phyloP scores from a whole-genome alignment of 2,329 filamentous ascomycete genomes.

The Neonectria punicea region DNA sequence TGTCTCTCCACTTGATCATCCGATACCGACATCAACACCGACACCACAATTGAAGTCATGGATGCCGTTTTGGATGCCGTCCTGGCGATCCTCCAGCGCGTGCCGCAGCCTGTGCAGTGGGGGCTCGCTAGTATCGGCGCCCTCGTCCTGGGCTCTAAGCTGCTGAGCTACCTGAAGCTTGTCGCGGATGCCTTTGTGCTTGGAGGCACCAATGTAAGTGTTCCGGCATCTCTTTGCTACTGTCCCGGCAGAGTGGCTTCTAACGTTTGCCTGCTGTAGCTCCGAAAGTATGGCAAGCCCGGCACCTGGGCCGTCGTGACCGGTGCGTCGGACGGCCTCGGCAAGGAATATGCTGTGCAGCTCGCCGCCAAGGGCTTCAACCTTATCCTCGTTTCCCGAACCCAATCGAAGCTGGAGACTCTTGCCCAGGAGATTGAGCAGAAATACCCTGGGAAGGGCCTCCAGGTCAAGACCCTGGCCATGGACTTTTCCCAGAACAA shows the following conservation, averaged over 20 bases:
- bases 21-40: background rate
- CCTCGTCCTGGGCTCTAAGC: slow-evolving; percentile 65
- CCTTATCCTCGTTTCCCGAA: slow-evolving; percentile 92
- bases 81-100: slow-evolving; percentile 38
- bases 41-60: slow-evolving; percentile 36
- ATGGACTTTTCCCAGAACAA: slow-evolving; percentile 92
- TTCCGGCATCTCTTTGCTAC: background rate
- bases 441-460: slow-evolving; percentile 68
- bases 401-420: slow-evolving; percentile 86
- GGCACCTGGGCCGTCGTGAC: slow-evolving; percentile 96
- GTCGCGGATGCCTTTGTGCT: slow-evolving; percentile 76
- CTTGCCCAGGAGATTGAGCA: slow-evolving; percentile 79
- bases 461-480: slow-evolving; percentile 81
- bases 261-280: slow-evolving; percentile 59
- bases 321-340: slow-evolving; percentile 94
- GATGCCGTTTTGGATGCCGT: slow-evolving; percentile 32
- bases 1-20: background rate
- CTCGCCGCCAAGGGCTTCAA: slow-evolving; percentile 94
- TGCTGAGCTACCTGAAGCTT: slow-evolving; percentile 68
- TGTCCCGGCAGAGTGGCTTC: background rate
- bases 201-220: slow-evolving; percentile 68
- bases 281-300: slow-evolving; percentile 89
- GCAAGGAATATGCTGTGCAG: slow-evolving; percentile 94
- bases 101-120: slow-evolving; percentile 16
- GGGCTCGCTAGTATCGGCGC: slow-evolving; percentile 66